Base-by-base conservation (phyloP, 2,329 filamentous ascomycete species). In the Clonostachys solani region DNA sequence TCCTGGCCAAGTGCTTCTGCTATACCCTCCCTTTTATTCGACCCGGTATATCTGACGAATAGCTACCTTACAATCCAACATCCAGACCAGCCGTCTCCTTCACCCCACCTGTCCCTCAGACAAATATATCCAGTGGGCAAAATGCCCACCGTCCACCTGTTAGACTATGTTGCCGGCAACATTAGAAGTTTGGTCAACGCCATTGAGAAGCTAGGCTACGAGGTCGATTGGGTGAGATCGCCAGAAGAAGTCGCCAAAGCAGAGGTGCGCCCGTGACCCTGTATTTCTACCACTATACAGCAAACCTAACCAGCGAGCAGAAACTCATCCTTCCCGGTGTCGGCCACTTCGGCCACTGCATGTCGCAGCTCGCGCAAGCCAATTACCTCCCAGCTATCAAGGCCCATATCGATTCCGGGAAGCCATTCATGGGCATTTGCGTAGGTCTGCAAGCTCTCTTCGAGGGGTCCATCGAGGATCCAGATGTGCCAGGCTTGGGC, bases 341-440 rank as follows among this genome's bases (percentile, higher is more conserved):
- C 52, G 94, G 94, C 57, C 92, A 99, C 75, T 99, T 97, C 60
- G 94, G 94, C 51, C 91, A 99, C 75, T 99, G 94, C 68, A 76
- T 97, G 54, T 83, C 83, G 29, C 91, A 96, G 63, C 84, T 99
- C 56, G 76, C 85, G 15, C 78, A 83, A 40, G 89, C 90, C 36
- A 89, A 88, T 53, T 99, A 92, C 68, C 74, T 92, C 47, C 87
- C 89, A 50, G 88, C 91, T 10, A 86, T 99, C 54, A 82, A 77
- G 56, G 77, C 83, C 54, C 91, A 97, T 71, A 92, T 99, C 59
- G 77, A 83, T 45, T 80, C 87, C 13, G 92, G 91, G n/a, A 97
- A 97, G 69, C 91, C 92, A 13, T 97, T 99, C 64, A 95, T 99
- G 86, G 92, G 88, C 44, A 95, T 99, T 60, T 99, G 94, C 62